Percentiles rank a stretch among this genome's conserved stretches.
Evolutionary conservation across 306 rosid genomes (phyloP).

Genomic region (Corylus avellana): DNA sequence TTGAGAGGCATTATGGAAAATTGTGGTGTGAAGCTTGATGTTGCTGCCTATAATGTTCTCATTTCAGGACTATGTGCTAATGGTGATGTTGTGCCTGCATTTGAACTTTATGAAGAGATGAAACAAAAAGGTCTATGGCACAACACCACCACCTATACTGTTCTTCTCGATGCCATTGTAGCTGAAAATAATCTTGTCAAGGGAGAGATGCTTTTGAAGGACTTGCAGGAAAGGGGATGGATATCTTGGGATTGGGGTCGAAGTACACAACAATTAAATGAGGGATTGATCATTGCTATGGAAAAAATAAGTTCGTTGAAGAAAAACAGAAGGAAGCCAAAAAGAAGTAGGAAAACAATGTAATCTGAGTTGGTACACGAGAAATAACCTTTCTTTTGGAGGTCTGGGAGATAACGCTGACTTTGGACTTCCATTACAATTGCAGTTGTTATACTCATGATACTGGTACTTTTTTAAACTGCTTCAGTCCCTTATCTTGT

Average conservation of each 20-base stretch:
- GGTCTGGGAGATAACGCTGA: neutral
- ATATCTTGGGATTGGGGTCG: conserved; percentile 38
- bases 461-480: neutral
- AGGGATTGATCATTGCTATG: conserved; percentile 43
- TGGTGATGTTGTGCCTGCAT: conserved; percentile 59
- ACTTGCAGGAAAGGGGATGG: conserved; percentile 56
- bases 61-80: conserved; percentile 67
- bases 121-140: conserved; percentile 59
- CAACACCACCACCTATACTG: conserved; percentile 51
- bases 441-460: neutral
- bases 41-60: conserved; percentile 60
- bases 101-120: conserved; percentile 72
- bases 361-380: neutral
- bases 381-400: neutral
- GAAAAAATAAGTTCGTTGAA: conserved; percentile 27
- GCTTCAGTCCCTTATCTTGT: neutral
- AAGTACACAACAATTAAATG: conserved; percentile 33
- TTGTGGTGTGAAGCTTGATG: conserved; percentile 61
- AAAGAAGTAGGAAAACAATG: neutral
- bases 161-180: conserved; percentile 49
- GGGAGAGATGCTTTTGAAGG: conserved; percentile 54
- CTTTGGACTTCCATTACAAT: neutral
- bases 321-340: neutral
- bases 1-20: conserved; percentile 59
- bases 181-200: conserved; percentile 34